Conservation (phyloP, 176 grass and related monocot species). For the Melocanna baccifera region DNA sequence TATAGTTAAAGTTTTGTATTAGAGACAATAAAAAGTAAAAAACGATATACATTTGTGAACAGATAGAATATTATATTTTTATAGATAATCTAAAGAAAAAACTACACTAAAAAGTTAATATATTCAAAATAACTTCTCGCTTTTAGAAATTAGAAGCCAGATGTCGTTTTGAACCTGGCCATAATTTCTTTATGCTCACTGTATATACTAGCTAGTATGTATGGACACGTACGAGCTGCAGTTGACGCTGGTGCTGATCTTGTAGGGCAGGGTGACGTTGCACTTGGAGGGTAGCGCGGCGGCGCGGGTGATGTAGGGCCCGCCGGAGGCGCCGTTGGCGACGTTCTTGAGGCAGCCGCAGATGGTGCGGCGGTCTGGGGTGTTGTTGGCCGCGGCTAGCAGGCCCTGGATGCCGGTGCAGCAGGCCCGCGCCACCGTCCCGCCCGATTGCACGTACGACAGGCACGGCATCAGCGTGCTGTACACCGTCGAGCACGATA, state of each 20-base stretch:
- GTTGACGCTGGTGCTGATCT: constrained; percentile 49
- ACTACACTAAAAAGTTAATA: no score
- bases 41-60: no score
- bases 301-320: constrained; percentile 34
- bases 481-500: constrained; percentile 46
- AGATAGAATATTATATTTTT: no score
- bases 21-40: no score
- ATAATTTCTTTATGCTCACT: not conserved
- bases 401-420: constrained; percentile 51
- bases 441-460: constrained; percentile 40
- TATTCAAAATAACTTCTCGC: no score
- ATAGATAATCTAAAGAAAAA: no score
- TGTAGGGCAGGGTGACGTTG: constrained; percentile 45
- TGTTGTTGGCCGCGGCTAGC: constrained; percentile 24
- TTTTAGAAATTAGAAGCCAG: no score
- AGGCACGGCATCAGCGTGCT: constrained; percentile 60
- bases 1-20: no score
- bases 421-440: constrained; percentile 23
- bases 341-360: constrained; percentile 64
- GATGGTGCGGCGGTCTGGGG: constrained; percentile 48
- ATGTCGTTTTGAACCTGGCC: no score
- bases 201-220: not conserved
- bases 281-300: constrained; percentile 43
- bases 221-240: constrained; percentile 42
- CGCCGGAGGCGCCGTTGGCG: constrained; percentile 32